Percentiles rank a stretch among this genome's conserved stretches.
phyloP scores from a whole-genome alignment of 495 filamentous ascomycete species.

The Tuber magnatum region DNA sequence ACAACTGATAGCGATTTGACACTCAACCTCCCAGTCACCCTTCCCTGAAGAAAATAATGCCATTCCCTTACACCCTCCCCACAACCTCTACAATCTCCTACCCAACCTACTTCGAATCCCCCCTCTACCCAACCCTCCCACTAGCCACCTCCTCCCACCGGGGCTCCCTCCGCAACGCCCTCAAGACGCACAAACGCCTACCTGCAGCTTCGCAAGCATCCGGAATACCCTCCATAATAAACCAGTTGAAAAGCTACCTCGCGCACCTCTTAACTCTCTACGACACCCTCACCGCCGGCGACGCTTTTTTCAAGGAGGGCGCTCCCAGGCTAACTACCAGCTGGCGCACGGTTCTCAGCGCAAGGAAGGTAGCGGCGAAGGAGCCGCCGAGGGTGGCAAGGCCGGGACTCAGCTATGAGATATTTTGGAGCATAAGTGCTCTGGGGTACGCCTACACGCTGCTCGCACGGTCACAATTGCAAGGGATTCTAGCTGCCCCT shows the following conservation, averaged over 20 bases:
- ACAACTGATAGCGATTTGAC: background rate
- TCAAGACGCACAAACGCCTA: slow-evolving; percentile 77
- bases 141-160: slow-evolving; percentile 68
- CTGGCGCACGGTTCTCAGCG: slow-evolving; percentile 71
- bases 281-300: slow-evolving; percentile 48
- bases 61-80: slow-evolving; percentile 73
- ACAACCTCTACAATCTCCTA: slow-evolving; percentile 80
- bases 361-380: slow-evolving; percentile 32
- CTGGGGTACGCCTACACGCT: slow-evolving; percentile 65
- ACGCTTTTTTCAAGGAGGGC: slow-evolving; percentile 54
- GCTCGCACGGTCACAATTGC: slow-evolving; percentile 57
- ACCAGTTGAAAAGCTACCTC: slow-evolving; percentile 64
- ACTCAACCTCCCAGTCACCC: background rate
- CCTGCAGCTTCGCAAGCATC: slow-evolving; percentile 54
- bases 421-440: slow-evolving; percentile 68
- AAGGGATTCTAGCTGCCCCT: slow-evolving; percentile 30
- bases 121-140: slow-evolving; percentile 76
- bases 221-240: slow-evolving; percentile 60
- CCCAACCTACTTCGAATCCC: slow-evolving; percentile 59
- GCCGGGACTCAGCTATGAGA: slow-evolving; percentile 72
- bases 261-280: slow-evolving; percentile 58
- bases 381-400: slow-evolving; percentile 52
- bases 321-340: slow-evolving; percentile 45
- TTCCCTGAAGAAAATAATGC: slow-evolving; percentile 52
- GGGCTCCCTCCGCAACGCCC: slow-evolving; percentile 63